Percentiles rank a stretch among this genome's conserved stretches.
phyloP scores from a whole-genome alignment of 495 filamentous ascomycete genomes.

The Penicillium malachiteum region DNA sequence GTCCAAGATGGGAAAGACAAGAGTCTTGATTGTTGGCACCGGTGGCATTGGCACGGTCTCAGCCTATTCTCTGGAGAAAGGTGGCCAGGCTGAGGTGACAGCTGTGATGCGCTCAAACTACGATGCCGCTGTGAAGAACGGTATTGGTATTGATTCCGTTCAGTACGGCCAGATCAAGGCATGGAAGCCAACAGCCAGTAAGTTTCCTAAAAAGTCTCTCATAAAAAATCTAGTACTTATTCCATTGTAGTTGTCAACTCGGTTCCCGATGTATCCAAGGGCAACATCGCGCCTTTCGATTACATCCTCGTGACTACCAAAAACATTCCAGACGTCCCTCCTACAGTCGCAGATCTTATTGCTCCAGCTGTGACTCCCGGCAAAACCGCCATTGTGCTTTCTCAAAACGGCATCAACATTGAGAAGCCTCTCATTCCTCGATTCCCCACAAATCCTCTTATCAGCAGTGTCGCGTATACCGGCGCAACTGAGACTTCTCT shows the following conservation, averaged over 20 bases:
- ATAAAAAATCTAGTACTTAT: not conserved
- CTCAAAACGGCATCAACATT: constrained; percentile 66
- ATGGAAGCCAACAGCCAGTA: constrained; percentile 7
- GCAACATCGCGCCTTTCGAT: constrained; percentile 32
- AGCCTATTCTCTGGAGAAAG: not conserved
- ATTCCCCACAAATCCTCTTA: constrained; percentile 51
- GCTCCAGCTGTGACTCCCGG: constrained; percentile 48
- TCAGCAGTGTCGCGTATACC: constrained; percentile 55
- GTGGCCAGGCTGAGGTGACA: constrained; percentile 1
- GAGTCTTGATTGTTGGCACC: not conserved
- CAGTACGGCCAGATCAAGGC: constrained; percentile 2
- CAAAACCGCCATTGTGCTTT: constrained; percentile 52
- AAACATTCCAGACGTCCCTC: constrained; percentile 42
- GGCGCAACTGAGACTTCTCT: constrained; percentile 29
- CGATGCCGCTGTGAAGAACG: not conserved
- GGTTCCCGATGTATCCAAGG: constrained; percentile 37
- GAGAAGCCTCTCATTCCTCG: constrained; percentile 51
- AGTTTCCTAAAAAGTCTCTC: not conserved
- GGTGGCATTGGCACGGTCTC: not conserved
- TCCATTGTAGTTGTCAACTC: constrained; percentile 27
- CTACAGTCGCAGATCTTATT: constrained; percentile 40
- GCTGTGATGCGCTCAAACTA: constrained; percentile 4
- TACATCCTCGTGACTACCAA: constrained; percentile 52
- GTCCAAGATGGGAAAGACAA: not conserved
- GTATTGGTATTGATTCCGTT: constrained; percentile 1